Evolutionary conservation across 768 basidiomycete genomes (phyloP).

Genomic region (Podaxis sp.): DNA sequence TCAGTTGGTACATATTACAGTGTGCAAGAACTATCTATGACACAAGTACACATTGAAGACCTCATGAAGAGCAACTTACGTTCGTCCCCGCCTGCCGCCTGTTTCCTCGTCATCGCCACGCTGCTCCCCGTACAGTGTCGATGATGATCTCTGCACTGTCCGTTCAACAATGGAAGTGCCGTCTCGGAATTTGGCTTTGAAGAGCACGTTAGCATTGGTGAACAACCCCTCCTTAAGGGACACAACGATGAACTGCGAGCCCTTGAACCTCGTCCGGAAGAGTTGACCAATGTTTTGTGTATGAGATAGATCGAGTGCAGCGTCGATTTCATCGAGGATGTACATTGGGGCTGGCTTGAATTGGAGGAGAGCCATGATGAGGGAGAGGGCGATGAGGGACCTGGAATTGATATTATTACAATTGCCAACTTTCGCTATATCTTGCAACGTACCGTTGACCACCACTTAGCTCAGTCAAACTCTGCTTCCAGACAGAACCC

Average conservation of each 20-base stretch:
- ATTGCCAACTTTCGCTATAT: neutral
- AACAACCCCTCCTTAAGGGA: slow-evolving; percentile 96
- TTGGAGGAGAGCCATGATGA: slow-evolving; percentile 98
- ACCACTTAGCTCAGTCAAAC: slow-evolving; percentile 93
- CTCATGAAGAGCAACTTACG: slow-evolving; percentile 10
- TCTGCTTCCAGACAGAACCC: slow-evolving; percentile 96
- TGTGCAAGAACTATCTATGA: slow-evolving; percentile 17
- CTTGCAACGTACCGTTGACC: slow-evolving; percentile 75
- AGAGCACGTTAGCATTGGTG: slow-evolving; percentile 95
- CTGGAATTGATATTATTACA: slow-evolving; percentile 33
- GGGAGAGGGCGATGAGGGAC: slow-evolving; percentile 93
- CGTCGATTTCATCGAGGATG: slow-evolving; percentile 98
- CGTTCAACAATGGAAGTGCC: slow-evolving; percentile 90
- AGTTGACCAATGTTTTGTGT: slow-evolving; percentile 97
- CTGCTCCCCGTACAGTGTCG: slow-evolving; percentile 38
- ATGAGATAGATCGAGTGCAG: slow-evolving; percentile 92
- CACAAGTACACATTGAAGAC: slow-evolving; percentile 18
- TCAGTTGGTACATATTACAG: slow-evolving; percentile 19
- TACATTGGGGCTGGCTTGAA: slow-evolving; percentile 99
- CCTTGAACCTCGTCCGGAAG: slow-evolving; percentile 97
- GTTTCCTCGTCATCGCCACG: slow-evolving; percentile 20
- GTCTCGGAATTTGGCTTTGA: slow-evolving; percentile 89
- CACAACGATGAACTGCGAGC: slow-evolving; percentile 97
- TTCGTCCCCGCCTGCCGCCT: slow-evolving; percentile 26
- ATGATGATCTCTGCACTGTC: slow-evolving; percentile 62